These are phyloP conservation scores for Xylaria sp. DNA, from an alignment of 2,329 filamentous ascomycete species.

Conservation along the genomic window DNA sequence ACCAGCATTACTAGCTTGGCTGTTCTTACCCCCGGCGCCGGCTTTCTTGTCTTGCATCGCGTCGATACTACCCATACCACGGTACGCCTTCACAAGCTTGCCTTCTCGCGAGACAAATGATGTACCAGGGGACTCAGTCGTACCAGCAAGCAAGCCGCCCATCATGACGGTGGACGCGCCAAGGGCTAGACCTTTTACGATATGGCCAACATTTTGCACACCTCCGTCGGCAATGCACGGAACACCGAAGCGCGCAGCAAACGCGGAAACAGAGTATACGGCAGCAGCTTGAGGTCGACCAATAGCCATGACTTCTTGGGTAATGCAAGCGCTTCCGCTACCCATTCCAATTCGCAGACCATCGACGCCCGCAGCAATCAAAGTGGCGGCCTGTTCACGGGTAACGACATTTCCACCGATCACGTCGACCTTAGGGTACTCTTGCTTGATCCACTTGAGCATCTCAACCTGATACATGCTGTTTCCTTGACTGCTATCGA, in stretches of 20 bases:
- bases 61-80: slow-evolving; percentile 98
- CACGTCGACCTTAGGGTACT: slow-evolving; percentile 87
- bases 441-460: slow-evolving; percentile 94
- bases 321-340: slow-evolving; percentile 97
- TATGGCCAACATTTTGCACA: slow-evolving; percentile 98
- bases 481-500: slow-evolving; percentile 98
- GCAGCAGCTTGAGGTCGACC: slow-evolving; percentile 95
- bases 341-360: slow-evolving; percentile 99
- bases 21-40: slow-evolving; percentile 76
- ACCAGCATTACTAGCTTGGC: slow-evolving; percentile 87
- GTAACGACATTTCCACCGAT: slow-evolving; percentile 99
- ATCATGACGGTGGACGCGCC: slow-evolving; percentile 99
- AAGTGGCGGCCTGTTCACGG: slow-evolving; percentile 89
- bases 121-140: slow-evolving; percentile 95
- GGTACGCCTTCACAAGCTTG: slow-evolving; percentile 98
- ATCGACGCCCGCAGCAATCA: slow-evolving; percentile 95
- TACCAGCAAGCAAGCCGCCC: slow-evolving; percentile 96
- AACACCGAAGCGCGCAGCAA: slow-evolving; percentile 92
- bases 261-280: slow-evolving; percentile 88
- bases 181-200: slow-evolving; percentile 96
- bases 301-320: slow-evolving; percentile 99
- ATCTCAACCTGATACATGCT: slow-evolving; percentile 99
- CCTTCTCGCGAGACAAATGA: slow-evolving; percentile 97
- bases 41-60: slow-evolving; percentile 99
- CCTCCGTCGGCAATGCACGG: slow-evolving; percentile 98